Percentiles rank a stretch among this genome's conserved stretches.
Conservation (phyloP, 371 early-diverging fungal species). For the Mortierella sp. region DNA sequence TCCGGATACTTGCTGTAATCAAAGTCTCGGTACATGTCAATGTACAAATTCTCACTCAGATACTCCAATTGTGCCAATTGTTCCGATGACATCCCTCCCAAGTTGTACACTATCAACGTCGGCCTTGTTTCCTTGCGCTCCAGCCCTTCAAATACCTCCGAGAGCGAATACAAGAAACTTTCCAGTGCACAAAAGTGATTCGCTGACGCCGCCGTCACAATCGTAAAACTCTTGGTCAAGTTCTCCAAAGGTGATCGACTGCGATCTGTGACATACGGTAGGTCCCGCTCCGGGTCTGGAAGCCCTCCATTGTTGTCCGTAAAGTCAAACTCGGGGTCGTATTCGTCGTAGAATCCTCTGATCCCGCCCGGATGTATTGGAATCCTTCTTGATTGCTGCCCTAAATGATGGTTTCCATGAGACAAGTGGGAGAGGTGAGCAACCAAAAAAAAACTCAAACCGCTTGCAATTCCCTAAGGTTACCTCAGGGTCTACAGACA, state of each 20-base stretch:
- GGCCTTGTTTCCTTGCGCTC: constrained; percentile 50
- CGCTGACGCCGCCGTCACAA: constrained; percentile 69
- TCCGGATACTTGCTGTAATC: constrained; percentile 65
- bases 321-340: constrained; percentile 1
- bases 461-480: background rate
- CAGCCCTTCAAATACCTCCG: constrained; percentile 53
- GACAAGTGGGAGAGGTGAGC: no score
- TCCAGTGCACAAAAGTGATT: constrained; percentile 74
- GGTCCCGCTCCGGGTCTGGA: constrained; percentile 37
- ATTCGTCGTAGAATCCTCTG: background rate
- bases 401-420: background rate
- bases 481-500: background rate
- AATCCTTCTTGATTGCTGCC: background rate
- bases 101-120: constrained; percentile 59
- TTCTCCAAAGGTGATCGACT: constrained; percentile 36
- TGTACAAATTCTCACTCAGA: constrained; percentile 48
- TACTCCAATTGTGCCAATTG: constrained; percentile 48
- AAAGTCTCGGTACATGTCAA: constrained; percentile 63
- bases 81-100: constrained; percentile 54
- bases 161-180: constrained; percentile 64
- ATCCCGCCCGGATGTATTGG: background rate
- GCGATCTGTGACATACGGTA: constrained; percentile 31
- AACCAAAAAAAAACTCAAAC: no score
- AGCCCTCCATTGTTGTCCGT: constrained; percentile 10
- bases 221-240: constrained; percentile 56